Evolutionary conservation across 176 grass and related monocot genomes (phyloP).

Genomic region (Coix lacrymajobi): DNA sequence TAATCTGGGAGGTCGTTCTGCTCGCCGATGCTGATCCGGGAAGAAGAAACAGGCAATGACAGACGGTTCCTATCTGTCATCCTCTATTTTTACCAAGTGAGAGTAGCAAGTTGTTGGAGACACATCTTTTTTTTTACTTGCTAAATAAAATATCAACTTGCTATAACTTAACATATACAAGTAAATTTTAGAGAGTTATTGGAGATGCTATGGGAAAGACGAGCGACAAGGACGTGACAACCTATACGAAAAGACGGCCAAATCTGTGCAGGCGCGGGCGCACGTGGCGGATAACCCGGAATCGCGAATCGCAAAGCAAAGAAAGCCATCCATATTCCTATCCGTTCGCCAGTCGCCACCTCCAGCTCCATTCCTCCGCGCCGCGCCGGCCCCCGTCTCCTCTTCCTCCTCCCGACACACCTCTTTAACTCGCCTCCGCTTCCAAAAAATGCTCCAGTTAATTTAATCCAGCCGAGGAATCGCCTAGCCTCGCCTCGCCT

Average conservation of each 20-base stretch:
- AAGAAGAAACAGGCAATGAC: too few species aligned
- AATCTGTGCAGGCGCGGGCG: not conserved
- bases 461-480: constrained; percentile 10
- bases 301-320: constrained; percentile 14
- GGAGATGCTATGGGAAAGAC: too few species aligned
- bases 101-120: too few species aligned
- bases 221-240: constrained; percentile 5
- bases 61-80: too few species aligned
- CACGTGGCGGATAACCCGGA: not conserved
- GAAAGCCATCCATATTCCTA: not conserved
- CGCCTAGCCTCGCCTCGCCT: not conserved
- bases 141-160: too few species aligned
- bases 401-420: not conserved
- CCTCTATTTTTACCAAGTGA: too few species aligned
- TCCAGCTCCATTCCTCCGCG: not conserved
- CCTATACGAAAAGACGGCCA: not conserved
- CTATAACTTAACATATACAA: too few species aligned
- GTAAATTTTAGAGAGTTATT: too few species aligned
- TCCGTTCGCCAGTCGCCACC: not conserved
- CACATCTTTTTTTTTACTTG: too few species aligned
- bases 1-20: too few species aligned
- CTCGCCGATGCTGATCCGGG: too few species aligned
- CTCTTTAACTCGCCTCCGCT: constrained; percentile 15
- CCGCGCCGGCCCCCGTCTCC: not conserved
- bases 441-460: constrained; percentile 25